Evolutionary conservation across 306 rosid genomes (phyloP).

Genomic region (Parietaria judaica): DNA sequence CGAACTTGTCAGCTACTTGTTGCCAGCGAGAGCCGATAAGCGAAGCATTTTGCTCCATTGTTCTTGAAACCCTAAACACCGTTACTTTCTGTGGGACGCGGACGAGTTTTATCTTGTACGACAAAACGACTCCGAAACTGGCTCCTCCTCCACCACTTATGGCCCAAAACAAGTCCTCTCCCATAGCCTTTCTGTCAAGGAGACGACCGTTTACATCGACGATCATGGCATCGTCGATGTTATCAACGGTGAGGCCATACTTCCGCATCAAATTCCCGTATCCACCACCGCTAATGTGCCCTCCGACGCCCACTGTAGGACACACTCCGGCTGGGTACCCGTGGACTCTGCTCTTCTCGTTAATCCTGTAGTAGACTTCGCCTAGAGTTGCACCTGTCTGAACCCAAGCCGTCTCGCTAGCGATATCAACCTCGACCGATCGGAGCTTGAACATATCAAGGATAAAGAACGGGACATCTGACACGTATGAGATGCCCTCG

Average conservation of each 20-base stretch:
- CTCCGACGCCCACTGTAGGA: slow-evolving; percentile 36
- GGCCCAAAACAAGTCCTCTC: slow-evolving; percentile 40
- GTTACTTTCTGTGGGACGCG: slow-evolving; percentile 25
- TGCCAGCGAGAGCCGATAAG: slow-evolving; percentile 19
- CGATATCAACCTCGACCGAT: slow-evolving; percentile 32
- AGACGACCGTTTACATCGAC: slow-evolving; percentile 29
- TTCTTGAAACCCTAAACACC: slow-evolving; percentile 17
- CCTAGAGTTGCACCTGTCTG: slow-evolving; percentile 46
- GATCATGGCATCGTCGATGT: slow-evolving; percentile 24
- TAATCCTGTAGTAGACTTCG: slow-evolving; percentile 28
- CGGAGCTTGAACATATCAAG: slow-evolving; percentile 64
- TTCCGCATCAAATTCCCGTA: slow-evolving; percentile 43
- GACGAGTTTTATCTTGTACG: slow-evolving; percentile 31
- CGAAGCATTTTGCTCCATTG: slow-evolving; percentile 23
- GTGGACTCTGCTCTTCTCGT: slow-evolving; percentile 28
- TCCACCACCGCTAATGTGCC: slow-evolving; percentile 32
- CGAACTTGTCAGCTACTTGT: slow-evolving; percentile 25
- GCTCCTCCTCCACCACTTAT: slow-evolving; percentile 33
- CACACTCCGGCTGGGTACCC: slow-evolving; percentile 39
- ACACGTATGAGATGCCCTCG: slow-evolving; percentile 49
- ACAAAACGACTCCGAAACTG: slow-evolving; percentile 30
- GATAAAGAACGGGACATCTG: slow-evolving; percentile 46
- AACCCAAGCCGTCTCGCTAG: slow-evolving; percentile 48
- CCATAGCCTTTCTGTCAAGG: slow-evolving; percentile 32
- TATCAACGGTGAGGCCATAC: slow-evolving; percentile 35